Percentiles rank a stretch among this genome's conserved stretches.
Conservation (phyloP, 2,329 filamentous ascomycete species). For the Colletotrichum sublineola region DNA sequence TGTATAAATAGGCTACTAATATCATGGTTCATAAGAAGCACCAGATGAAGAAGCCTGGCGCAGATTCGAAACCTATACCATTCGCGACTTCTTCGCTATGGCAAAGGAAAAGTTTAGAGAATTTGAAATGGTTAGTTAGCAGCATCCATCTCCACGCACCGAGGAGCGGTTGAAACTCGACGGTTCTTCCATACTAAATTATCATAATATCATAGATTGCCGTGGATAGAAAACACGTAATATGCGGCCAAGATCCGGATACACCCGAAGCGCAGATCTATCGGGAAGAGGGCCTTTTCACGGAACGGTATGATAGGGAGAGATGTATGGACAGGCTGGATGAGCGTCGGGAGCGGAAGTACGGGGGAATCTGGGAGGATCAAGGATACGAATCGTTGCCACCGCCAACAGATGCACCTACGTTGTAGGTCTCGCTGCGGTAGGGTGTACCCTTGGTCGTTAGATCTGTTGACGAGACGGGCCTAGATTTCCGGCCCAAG, state of each 20-base stretch:
- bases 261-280: conserved; percentile 15
- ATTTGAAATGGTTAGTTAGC: conserved; percentile 6
- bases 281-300: conserved; percentile 15
- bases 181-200: not conserved
- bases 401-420: not conserved
- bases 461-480: too few relatives aligned
- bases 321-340: conserved; percentile 23
- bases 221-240: not conserved
- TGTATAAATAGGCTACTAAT: not conserved
- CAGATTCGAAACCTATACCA: conserved; percentile 15
- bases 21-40: not conserved
- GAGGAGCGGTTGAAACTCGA: not conserved
- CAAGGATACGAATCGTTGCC: not conserved
- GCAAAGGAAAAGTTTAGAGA: conserved; percentile 21
- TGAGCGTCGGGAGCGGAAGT: not conserved
- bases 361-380: not conserved
- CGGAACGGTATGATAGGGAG: conserved; percentile 17
- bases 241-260: conserved; percentile 1
- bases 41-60: conserved; percentile 25
- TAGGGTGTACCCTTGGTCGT: too few relatives aligned
- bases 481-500: too few relatives aligned
- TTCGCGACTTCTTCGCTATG: conserved; percentile 23
- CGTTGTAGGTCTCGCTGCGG: not conserved
- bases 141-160: not conserved
- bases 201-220: conserved; percentile 1